phyloP scores from a whole-genome alignment of 768 basidiomycete genomes.

The Hygrophoropsis aurantiaca region DNA sequence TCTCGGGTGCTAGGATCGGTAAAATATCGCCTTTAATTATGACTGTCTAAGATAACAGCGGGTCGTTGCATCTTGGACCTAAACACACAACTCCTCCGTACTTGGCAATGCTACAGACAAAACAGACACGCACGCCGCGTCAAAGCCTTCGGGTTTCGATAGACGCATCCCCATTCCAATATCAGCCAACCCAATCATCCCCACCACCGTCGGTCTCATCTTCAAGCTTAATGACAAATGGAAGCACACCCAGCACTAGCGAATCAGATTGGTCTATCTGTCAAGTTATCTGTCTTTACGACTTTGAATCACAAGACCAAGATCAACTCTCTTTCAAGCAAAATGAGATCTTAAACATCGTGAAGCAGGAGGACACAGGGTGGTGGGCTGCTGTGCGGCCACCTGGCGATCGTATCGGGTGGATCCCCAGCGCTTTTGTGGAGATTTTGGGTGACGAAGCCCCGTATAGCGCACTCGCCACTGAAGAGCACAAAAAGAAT shows the following conservation, averaged over 20 bases:
- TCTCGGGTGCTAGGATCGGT: too few relatives aligned
- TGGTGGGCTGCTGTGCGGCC: conserved; percentile 80
- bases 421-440: conserved; percentile 78
- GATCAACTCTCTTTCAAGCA: conserved; percentile 62
- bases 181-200: conserved; percentile 34
- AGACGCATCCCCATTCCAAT: conserved; percentile 33
- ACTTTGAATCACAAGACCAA: conserved; percentile 63
- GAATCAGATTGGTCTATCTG: conserved; percentile 32
- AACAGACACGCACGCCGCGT: conserved; percentile 9
- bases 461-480: conserved; percentile 11
- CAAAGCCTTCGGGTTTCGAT: conserved; percentile 28
- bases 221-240: conserved; percentile 7
- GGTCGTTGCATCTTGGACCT: background rate
- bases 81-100: background rate
- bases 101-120: conserved; percentile 5
- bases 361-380: conserved; percentile 69
- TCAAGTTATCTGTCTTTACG: conserved; percentile 59
- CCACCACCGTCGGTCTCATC: conserved; percentile 16
- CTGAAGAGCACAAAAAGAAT: conserved; percentile 49
- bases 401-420: conserved; percentile 56
- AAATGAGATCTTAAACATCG: conserved; percentile 66
- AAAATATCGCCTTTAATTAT: too few relatives aligned
- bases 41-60: too few relatives aligned
- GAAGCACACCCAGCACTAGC: conserved; percentile 31
- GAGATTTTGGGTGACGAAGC: conserved; percentile 38